These are phyloP conservation scores for Talaromyces sp. DNA, from an alignment of 2,329 filamentous ascomycete genomes.

Conservation along the genomic window DNA sequence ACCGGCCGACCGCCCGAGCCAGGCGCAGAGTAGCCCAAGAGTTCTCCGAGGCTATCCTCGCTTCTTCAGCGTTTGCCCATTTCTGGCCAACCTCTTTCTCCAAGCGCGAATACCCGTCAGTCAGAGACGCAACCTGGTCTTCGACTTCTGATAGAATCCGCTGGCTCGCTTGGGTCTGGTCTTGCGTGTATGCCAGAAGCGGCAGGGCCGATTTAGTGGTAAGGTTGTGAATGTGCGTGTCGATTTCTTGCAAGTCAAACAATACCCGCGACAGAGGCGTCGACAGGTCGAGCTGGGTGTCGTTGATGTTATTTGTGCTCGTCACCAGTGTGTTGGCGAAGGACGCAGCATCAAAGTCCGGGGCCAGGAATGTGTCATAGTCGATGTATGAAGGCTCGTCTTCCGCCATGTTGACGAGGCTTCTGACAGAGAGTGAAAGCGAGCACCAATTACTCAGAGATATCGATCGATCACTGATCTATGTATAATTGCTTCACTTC, in stretches of 20 bases:
- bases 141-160: conserved; percentile 72
- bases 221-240: conserved; percentile 87
- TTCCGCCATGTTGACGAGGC: conserved; percentile 26
- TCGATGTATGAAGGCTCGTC: conserved; percentile 76
- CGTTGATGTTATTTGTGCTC: conserved; percentile 84
- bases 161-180: conserved; percentile 67
- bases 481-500: neutral
- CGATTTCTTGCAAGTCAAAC: conserved; percentile 95
- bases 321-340: conserved; percentile 90
- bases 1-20: conserved; percentile 69
- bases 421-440: neutral
- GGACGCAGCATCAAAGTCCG: conserved; percentile 69
- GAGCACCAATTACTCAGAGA: neutral
- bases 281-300: conserved; percentile 84
- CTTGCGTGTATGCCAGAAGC: conserved; percentile 70
- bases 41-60: conserved; percentile 69
- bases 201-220: conserved; percentile 80
- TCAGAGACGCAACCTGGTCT: conserved; percentile 71
- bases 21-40: conserved; percentile 76
- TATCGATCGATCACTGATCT: neutral
- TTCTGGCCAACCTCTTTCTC: conserved; percentile 82
- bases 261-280: conserved; percentile 89
- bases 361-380: conserved; percentile 84
- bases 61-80: conserved; percentile 79
- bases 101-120: conserved; percentile 77